Conservation (phyloP, 2,329 filamentous ascomycete species). For the Trichoderma harzianum region DNA sequence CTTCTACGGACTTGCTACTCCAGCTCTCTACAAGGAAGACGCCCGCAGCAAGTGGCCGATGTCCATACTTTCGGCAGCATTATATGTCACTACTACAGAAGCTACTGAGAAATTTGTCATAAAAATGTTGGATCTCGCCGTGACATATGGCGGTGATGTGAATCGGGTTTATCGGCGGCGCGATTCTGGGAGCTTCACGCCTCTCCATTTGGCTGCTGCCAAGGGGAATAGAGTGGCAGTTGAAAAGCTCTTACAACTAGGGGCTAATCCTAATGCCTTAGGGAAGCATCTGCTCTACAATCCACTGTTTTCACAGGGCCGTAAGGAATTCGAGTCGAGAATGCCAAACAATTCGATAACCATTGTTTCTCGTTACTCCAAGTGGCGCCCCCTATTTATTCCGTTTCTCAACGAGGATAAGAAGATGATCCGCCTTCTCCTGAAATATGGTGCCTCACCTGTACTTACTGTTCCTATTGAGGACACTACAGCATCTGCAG, state of each 20-base stretch:
- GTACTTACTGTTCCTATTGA: background rate
- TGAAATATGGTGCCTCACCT: background rate
- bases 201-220: background rate
- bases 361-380: background rate
- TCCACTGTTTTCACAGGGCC: background rate
- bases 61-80: constrained; percentile 1
- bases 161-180: background rate
- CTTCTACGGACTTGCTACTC: background rate
- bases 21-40: background rate
- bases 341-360: background rate
- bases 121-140: background rate
- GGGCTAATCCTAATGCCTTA: background rate
- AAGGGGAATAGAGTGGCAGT: background rate
- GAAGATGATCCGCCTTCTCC: background rate
- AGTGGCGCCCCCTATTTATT: constrained; percentile 9
- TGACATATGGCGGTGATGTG: background rate
- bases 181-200: background rate
- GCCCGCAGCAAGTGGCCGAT: background rate
- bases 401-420: constrained; percentile 1
- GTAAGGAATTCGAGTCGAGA: background rate
- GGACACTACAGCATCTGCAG: background rate
- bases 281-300: background rate
- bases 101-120: background rate
- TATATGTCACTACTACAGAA: too few relatives aligned
- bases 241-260: background rate